Evolutionary conservation across 257 asterid species (phyloP).

Genomic region (Paulownia fortunei): DNA sequence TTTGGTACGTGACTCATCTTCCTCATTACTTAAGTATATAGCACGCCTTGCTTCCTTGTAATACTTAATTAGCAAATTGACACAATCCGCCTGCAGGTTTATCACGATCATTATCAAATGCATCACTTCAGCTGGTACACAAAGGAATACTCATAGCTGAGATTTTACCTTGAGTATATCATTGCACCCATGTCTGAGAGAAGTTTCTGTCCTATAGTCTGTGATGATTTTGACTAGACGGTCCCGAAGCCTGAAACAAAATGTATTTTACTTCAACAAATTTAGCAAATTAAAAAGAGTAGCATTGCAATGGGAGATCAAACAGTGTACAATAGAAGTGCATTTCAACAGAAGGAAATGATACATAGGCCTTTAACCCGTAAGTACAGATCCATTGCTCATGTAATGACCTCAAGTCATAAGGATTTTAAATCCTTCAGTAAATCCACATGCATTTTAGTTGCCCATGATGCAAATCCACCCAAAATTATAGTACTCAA

Average conservation of each 20-base stretch:
- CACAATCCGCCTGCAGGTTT: constrained; percentile 82
- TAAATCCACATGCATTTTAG: neutral
- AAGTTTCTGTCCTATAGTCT: constrained; percentile 96
- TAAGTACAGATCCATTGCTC: neutral
- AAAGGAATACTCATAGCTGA: neutral
- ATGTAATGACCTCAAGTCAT: neutral
- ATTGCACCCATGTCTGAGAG: constrained; percentile 95
- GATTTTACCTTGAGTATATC: constrained; percentile 83
- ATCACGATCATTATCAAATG: neutral
- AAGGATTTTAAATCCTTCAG: neutral
- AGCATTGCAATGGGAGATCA: neutral
- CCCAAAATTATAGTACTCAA: neutral
- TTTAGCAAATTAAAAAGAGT: neutral
- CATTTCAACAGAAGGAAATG: neutral
- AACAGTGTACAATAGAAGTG: neutral
- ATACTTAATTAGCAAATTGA: constrained; percentile 81
- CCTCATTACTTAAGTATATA: constrained; percentile 78
- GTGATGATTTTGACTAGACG: constrained; percentile 94
- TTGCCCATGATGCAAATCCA: neutral
- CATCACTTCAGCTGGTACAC: neutral
- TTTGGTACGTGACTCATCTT: constrained; percentile 59
- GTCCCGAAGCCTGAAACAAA: constrained; percentile 82
- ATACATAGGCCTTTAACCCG: neutral
- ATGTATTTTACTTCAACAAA: constrained; percentile 29
- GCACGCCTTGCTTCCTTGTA: constrained; percentile 94